Conservation (phyloP, 2,329 filamentous ascomycete genomes). For the Aureobasidium sp. region DNA sequence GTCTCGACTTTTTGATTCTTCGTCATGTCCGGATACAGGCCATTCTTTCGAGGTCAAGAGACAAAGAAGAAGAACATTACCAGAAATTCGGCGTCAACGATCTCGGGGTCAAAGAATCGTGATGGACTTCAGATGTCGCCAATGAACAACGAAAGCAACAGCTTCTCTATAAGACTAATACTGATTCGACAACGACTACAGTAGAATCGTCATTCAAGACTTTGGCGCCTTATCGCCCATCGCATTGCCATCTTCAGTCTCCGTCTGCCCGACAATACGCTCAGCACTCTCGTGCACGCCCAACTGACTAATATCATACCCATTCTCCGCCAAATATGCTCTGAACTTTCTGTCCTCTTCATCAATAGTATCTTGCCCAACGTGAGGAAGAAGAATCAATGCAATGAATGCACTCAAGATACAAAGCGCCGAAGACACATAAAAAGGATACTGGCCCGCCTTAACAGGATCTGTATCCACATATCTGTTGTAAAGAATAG, state of each 20-base stretch:
- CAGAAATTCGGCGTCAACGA: too few relatives aligned
- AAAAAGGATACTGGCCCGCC: slow-evolving; percentile 78
- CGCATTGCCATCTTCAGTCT: neutral
- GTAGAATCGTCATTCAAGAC: too few relatives aligned
- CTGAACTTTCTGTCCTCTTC: slow-evolving; percentile 71
- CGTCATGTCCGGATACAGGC: too few relatives aligned
- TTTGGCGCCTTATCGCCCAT: neutral
- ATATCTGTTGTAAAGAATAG: slow-evolving; percentile 56
- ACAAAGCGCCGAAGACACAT: slow-evolving; percentile 70
- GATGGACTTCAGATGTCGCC: too few relatives aligned
- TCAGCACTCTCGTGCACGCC: slow-evolving; percentile 20
- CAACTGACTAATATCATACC: slow-evolving; percentile 57
- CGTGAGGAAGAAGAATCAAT: slow-evolving; percentile 63
- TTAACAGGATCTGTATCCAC: slow-evolving; percentile 49
- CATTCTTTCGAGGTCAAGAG: too few relatives aligned
- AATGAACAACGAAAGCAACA: too few relatives aligned
- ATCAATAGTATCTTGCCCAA: slow-evolving; percentile 77
- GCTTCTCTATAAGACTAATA: too few relatives aligned
- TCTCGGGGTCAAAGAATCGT: too few relatives aligned
- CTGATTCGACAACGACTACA: too few relatives aligned
- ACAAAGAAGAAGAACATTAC: too few relatives aligned
- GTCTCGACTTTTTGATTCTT: too few relatives aligned
- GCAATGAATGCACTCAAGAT: slow-evolving; percentile 64
- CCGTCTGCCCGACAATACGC: slow-evolving; percentile 10
- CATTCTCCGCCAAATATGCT: slow-evolving; percentile 62